Percentiles rank a stretch among this genome's conserved stretches.
These are phyloP conservation scores for Nicotiana knightiana DNA, from an alignment of 257 asterid species.

Conservation along the genomic window DNA sequence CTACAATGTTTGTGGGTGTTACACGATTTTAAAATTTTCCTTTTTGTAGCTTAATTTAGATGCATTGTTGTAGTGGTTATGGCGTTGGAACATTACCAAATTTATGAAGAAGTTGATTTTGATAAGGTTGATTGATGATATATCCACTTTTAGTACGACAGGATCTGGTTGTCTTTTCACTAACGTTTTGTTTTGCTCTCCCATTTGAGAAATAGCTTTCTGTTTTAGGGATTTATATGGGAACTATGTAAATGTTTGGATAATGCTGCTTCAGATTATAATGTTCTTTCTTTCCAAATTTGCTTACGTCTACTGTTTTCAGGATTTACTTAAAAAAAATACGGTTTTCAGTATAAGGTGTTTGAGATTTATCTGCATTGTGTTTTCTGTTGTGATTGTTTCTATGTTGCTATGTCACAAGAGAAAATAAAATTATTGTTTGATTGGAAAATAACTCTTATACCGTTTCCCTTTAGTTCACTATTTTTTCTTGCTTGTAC, in stretches of 20 bases:
- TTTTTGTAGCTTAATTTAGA: background rate
- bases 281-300: background rate
- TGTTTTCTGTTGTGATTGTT: background rate
- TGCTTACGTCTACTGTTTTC: background rate
- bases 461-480: background rate
- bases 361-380: background rate
- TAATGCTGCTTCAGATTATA: background rate
- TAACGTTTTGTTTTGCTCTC: background rate
- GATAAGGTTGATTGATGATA: background rate
- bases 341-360: background rate
- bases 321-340: background rate
- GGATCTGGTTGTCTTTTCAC: background rate
- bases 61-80: background rate
- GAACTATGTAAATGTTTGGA: background rate
- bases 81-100: background rate
- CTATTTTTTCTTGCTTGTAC: background rate
- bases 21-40: too few species aligned
- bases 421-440: background rate
- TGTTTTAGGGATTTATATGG: background rate
- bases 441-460: background rate
- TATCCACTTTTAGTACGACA: slow-evolving; percentile 1
- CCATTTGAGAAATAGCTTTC: background rate
- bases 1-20: background rate
- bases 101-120: background rate
- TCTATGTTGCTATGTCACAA: background rate